Percentiles rank a stretch among this genome's conserved stretches.
Evolutionary conservation across 2,329 filamentous ascomycete genomes (phyloP).

Genomic region (Pleoardoris graminearum): DNA sequence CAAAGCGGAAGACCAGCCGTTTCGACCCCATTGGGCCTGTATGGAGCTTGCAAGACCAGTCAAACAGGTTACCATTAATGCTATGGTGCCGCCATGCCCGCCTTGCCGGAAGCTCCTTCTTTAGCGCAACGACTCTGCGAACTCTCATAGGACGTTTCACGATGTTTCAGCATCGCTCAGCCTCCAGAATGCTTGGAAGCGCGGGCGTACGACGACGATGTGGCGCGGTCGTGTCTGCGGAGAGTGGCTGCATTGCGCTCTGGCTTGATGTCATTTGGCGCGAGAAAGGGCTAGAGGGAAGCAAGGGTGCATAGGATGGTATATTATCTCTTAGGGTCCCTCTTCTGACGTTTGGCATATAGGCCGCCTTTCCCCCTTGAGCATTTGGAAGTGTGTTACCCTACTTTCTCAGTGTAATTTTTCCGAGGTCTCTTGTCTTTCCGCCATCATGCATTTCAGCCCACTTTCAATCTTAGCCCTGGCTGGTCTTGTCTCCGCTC

Average conservation of each 20-base stretch:
- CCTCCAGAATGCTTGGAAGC: constrained; percentile 1
- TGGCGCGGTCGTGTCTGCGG: constrained; percentile 1
- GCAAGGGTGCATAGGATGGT: background rate
- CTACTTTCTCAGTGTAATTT: background rate
- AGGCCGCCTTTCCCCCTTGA: constrained; percentile 10
- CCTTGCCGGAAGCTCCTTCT: background rate
- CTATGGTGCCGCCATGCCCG: background rate
- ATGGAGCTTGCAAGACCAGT: background rate
- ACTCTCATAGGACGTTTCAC: constrained; percentile 2
- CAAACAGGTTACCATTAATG: background rate
- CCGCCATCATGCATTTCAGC: constrained; percentile 46
- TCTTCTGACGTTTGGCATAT: constrained; percentile 12
- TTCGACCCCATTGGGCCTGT: background rate
- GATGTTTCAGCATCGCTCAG: constrained; percentile 3
- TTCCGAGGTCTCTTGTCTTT: constrained; percentile 3
- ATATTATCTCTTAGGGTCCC: background rate
- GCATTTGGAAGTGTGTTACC: background rate
- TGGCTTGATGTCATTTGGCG: background rate
- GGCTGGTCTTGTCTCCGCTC: constrained; percentile 38
- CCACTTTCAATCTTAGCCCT: constrained; percentile 42
- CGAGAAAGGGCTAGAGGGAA: background rate
- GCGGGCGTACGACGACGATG: constrained; percentile 2
- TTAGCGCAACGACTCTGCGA: background rate
- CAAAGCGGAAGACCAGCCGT: background rate
- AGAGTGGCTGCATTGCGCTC: background rate